Conservation (phyloP, 78 protist genomes). For the Reticulomyxa filosa region DNA sequence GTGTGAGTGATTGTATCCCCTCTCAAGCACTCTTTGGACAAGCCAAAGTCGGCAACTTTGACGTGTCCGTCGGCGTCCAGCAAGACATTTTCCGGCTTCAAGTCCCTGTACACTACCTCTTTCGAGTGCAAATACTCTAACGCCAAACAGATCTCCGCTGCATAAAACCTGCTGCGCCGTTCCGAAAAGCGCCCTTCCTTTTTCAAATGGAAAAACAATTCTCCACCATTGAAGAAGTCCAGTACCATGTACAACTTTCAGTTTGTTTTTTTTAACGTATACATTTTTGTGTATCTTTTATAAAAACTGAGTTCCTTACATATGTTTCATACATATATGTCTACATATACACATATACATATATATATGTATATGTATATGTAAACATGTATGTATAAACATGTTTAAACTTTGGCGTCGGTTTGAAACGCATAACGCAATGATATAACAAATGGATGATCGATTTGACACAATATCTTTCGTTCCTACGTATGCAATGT, state of each 20-base stretch:
- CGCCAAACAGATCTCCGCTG: conserved; percentile 6
- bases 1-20: conserved; percentile 39
- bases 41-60: conserved; percentile 82
- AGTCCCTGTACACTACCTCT: neutral
- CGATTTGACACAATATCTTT: conserved; percentile 41
- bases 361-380: too few species aligned
- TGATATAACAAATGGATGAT: conserved; percentile 54
- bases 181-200: conserved; percentile 27
- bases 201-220: conserved; percentile 57
- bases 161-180: neutral
- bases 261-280: too few species aligned
- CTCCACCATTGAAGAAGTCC: conserved; percentile 18
- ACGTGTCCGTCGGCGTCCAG: conserved; percentile 51
- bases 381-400: too few species aligned
- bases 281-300: too few species aligned
- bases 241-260: conserved; percentile 1
- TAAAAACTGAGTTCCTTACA: too few species aligned
- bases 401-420: neutral
- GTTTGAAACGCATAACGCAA: conserved; percentile 58
- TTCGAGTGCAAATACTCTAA: conserved; percentile 4
- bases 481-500: too few species aligned
- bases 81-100: conserved; percentile 1
- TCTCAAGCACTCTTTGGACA: conserved; percentile 48
- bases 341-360: too few species aligned
- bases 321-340: too few species aligned